Conservation (phyloP, 2,329 filamentous ascomycete species). For the Fusarium chlamydosporum region DNA sequence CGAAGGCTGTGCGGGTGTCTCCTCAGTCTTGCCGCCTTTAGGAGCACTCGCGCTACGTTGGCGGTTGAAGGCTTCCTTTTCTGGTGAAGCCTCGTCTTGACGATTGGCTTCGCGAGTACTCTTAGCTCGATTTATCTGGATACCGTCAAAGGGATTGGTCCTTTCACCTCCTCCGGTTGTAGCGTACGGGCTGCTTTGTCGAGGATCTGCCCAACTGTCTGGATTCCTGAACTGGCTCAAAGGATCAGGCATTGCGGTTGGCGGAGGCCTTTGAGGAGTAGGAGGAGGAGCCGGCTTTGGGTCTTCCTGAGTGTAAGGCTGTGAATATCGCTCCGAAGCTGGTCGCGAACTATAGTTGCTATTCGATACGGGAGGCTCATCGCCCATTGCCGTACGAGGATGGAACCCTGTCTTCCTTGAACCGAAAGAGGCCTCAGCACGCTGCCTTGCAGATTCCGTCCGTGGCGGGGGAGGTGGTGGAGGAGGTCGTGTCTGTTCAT, state of each 20-base stretch:
- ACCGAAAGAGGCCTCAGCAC: slow-evolving; percentile 69
- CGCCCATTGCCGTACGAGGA: slow-evolving; percentile 64
- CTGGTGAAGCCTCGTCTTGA: slow-evolving; percentile 45
- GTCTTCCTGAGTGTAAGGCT: slow-evolving; percentile 27
- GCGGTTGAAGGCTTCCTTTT: slow-evolving; percentile 44
- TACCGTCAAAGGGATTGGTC: slow-evolving; percentile 68
- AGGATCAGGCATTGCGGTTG: slow-evolving; percentile 60
- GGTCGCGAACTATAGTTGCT: slow-evolving; percentile 65
- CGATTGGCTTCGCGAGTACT: slow-evolving; percentile 60
- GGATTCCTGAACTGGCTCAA: slow-evolving; percentile 62
- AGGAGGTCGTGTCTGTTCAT: slow-evolving; percentile 51
- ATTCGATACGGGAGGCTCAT: slow-evolving; percentile 66
- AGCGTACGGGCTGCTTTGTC: slow-evolving; percentile 71
- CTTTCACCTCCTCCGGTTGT: slow-evolving; percentile 71
- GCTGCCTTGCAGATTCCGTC: slow-evolving; percentile 67
- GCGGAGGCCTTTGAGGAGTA: slow-evolving; percentile 38
- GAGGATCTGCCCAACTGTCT: slow-evolving; percentile 61
- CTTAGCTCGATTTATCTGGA: slow-evolving; percentile 60
- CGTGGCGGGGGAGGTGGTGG: slow-evolving; percentile 60
- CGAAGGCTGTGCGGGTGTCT: slow-evolving; percentile 17
- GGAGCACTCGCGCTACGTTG: slow-evolving; percentile 55
- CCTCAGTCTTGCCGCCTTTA: slow-evolving; percentile 40
- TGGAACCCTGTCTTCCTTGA: slow-evolving; percentile 64
- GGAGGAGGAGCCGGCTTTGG: slow-evolving; percentile 35
- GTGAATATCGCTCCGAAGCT: slow-evolving; percentile 46